These are phyloP conservation scores for Melampsora larici-populina DNA, from an alignment of 1,284 basidiomycete species.

Conservation along the genomic window DNA sequence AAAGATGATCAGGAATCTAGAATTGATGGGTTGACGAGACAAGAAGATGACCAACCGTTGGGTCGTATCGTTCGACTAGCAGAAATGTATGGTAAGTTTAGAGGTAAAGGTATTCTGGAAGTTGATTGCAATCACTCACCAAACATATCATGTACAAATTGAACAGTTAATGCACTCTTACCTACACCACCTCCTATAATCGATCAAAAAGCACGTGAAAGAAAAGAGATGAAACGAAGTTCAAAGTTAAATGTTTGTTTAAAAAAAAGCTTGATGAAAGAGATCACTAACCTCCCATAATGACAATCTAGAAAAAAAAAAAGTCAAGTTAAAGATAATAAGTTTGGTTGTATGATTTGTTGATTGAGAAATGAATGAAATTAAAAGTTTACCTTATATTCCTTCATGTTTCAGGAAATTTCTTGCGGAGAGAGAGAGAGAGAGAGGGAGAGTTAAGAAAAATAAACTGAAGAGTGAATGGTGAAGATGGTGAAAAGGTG, in stretches of 20 bases:
- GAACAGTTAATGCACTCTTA: constrained; percentile 70
- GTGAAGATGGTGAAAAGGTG: too few relatives aligned
- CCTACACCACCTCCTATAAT: constrained; percentile 60
- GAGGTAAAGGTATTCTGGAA: constrained; percentile 53
- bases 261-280: neutral
- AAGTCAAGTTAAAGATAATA: too few relatives aligned
- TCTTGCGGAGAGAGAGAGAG: neutral
- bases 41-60: constrained; percentile 54
- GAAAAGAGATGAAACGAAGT: neutral
- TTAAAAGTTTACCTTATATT: neutral
- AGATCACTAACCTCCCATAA: constrained; percentile 41
- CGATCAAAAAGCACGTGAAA: neutral
- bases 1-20: constrained; percentile 13
- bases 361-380: neutral
- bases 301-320: constrained; percentile 33
- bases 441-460: neutral
- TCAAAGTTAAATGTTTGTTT: neutral
- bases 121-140: constrained; percentile 62
- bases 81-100: neutral
- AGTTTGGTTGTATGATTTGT: neutral
- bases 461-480: too few relatives aligned
- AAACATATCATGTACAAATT: constrained; percentile 71
- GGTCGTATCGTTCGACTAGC: constrained; percentile 43
- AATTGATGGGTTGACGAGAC: too few relatives aligned
- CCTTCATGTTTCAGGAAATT: too few relatives aligned